Conservation (phyloP, 768 basidiomycete genomes). For the Collybia sp. region DNA sequence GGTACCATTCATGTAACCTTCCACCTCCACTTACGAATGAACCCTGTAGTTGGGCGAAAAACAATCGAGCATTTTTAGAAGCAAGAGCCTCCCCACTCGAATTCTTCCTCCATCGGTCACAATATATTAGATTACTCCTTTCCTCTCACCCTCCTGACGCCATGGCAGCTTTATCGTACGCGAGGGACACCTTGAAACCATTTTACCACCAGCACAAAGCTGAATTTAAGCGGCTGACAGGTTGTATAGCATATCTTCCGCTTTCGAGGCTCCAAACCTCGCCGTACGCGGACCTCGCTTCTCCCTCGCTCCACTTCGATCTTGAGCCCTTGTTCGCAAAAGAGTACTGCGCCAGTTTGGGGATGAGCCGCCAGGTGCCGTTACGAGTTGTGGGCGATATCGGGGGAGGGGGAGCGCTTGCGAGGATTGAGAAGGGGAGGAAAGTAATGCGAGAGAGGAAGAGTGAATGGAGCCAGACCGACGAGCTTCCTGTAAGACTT, state of each 20-base stretch:
- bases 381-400: slow-evolving; percentile 89
- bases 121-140: slow-evolving; percentile 78
- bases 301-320: slow-evolving; percentile 68
- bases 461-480: slow-evolving; percentile 87
- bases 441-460: slow-evolving; percentile 91
- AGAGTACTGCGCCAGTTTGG: slow-evolving; percentile 84
- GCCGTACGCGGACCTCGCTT: slow-evolving; percentile 72
- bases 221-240: slow-evolving; percentile 69
- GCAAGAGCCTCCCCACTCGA: slow-evolving; percentile 76
- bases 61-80: slow-evolving; percentile 61
- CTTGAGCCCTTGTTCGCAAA: slow-evolving; percentile 81
- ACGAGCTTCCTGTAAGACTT: slow-evolving; percentile 77
- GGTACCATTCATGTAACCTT: slow-evolving; percentile 5
- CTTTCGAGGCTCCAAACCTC: slow-evolving; percentile 58
- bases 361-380: slow-evolving; percentile 87
- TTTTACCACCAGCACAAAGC: slow-evolving; percentile 58
- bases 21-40: slow-evolving; percentile 2
- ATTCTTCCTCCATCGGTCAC: slow-evolving; percentile 87
- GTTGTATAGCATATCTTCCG: slow-evolving; percentile 69
- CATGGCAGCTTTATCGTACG: slow-evolving; percentile 67
- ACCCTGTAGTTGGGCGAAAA: slow-evolving; percentile 68
- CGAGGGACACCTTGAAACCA: slow-evolving; percentile 55
- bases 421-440: slow-evolving; percentile 90
- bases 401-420: slow-evolving; percentile 87
- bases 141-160: slow-evolving; percentile 55